These are phyloP conservation scores for Plasmodium berghei DNA, from an alignment of 169 alveolate genomes.

Conservation along the genomic window DNA sequence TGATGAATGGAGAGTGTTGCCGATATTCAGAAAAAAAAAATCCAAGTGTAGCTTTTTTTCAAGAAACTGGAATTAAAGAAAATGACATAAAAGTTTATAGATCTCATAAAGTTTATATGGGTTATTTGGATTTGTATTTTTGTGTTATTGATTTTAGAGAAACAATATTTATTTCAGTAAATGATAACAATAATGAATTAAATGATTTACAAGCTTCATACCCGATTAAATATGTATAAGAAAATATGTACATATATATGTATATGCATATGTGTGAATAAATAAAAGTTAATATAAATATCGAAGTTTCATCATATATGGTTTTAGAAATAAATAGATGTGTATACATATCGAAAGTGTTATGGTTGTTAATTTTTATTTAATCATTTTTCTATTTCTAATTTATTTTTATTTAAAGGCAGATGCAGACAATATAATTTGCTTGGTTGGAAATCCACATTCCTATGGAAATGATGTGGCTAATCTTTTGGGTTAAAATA, in stretches of 20 bases:
- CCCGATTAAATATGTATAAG: slow-evolving; percentile 67
- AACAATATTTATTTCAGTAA: slow-evolving; percentile 62
- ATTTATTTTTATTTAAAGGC: slow-evolving; percentile 10
- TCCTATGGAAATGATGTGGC: slow-evolving; percentile 72
- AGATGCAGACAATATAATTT: slow-evolving; percentile 66
- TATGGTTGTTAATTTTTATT: not conserved
- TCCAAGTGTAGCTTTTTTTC: not conserved
- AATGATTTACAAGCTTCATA: slow-evolving; percentile 67
- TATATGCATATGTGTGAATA: not conserved
- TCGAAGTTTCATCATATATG: no score
- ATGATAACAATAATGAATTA: slow-evolving; percentile 35
- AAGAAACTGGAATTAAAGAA: not conserved
- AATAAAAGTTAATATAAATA: no score
- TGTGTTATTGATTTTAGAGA: slow-evolving; percentile 44
- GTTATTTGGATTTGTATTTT: slow-evolving; percentile 41
- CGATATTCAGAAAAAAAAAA: not conserved
- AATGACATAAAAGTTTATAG: slow-evolving; percentile 20
- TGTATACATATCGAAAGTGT: not conserved
- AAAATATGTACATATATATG: not conserved
- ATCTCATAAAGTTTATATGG: slow-evolving; percentile 50
- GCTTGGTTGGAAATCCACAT: slow-evolving; percentile 57
- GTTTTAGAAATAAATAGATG: not conserved
- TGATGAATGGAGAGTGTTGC: not conserved
- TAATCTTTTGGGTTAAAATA: slow-evolving; percentile 23
- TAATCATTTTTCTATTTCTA: not conserved